Evolutionary conservation across 2,329 filamentous ascomycete genomes (phyloP).

Genomic region (Onygenales sp.): DNA sequence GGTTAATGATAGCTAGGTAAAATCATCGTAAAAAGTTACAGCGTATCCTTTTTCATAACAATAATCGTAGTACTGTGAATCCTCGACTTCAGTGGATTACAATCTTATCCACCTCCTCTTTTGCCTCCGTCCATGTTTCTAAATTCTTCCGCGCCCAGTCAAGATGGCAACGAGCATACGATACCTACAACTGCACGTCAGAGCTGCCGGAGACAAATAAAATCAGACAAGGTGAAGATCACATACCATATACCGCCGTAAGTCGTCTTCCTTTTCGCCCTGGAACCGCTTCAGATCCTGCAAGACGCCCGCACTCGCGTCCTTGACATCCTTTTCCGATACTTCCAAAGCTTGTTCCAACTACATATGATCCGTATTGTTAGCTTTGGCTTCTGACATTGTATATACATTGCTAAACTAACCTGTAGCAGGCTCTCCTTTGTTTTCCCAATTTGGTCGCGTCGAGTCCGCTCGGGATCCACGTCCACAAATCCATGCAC

Average conservation of each 20-base stretch:
- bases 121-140: conserved; percentile 87
- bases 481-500: conserved; percentile 94
- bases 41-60: background rate
- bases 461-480: conserved; percentile 82
- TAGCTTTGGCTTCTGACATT: background rate
- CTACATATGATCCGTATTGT: conserved; percentile 35
- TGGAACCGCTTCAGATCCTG: conserved; percentile 91
- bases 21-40: too few relatives aligned
- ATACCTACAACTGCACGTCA: conserved; percentile 49
- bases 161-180: conserved; percentile 84
- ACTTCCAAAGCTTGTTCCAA: conserved; percentile 85
- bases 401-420: conserved; percentile 10
- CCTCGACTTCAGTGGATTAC: conserved; percentile 25
- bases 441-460: conserved; percentile 93
- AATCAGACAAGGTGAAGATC: background rate
- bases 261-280: conserved; percentile 85
- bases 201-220: conserved; percentile 5
- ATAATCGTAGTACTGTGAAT: background rate
- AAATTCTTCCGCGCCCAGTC: conserved; percentile 90
- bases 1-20: too few relatives aligned
- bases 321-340: conserved; percentile 83
- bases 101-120: conserved; percentile 80
- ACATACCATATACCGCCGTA: conserved; percentile 90
- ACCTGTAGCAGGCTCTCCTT: conserved; percentile 67
- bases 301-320: conserved; percentile 80